Conservation (phyloP, 2,329 filamentous ascomycete genomes). For the Penicillium italicum region DNA sequence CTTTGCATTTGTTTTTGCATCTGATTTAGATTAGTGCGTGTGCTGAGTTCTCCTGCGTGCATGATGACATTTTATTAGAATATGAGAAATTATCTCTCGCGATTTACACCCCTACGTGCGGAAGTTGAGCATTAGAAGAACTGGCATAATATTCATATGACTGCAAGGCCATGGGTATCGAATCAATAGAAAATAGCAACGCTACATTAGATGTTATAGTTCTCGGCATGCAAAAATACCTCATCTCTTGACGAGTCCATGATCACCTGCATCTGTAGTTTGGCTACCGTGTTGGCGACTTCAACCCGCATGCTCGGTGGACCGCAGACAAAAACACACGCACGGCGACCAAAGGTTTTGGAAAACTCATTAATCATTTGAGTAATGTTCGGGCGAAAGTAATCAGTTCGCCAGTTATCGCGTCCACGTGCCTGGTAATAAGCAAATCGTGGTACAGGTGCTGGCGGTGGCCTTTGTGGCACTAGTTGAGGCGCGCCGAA, state of each 20-base stretch:
- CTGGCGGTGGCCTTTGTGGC: conserved; percentile 75
- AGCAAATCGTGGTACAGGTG: conserved; percentile 82
- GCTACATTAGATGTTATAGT: conserved; percentile 72
- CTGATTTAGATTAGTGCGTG: not conserved
- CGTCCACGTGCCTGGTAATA: conserved; percentile 58
- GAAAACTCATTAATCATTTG: conserved; percentile 83
- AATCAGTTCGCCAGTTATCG: conserved; percentile 87
- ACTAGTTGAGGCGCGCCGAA: conserved; percentile 81
- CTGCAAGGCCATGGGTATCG: conserved; percentile 16
- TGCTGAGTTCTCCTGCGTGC: not conserved
- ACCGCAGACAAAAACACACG: conserved; percentile 90
- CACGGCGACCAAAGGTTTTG: conserved; percentile 72
- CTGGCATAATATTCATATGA: not conserved
- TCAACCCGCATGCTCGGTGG: conserved; percentile 82
- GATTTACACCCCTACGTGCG: not conserved
- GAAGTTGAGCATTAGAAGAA: not conserved
- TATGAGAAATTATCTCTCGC: not conserved
- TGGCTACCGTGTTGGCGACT: conserved; percentile 79
- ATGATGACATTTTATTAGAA: not conserved
- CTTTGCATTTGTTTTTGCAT: conserved; percentile 3
- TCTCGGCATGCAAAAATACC: conserved; percentile 92
- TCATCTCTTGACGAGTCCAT: conserved; percentile 74
- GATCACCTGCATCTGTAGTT: conserved; percentile 79
- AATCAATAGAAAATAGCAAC: conserved; percentile 6
- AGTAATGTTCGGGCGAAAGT: conserved; percentile 81